phyloP scores from a whole-genome alignment of 805 yeast species.

The Metschnikowia vanudenii region DNA sequence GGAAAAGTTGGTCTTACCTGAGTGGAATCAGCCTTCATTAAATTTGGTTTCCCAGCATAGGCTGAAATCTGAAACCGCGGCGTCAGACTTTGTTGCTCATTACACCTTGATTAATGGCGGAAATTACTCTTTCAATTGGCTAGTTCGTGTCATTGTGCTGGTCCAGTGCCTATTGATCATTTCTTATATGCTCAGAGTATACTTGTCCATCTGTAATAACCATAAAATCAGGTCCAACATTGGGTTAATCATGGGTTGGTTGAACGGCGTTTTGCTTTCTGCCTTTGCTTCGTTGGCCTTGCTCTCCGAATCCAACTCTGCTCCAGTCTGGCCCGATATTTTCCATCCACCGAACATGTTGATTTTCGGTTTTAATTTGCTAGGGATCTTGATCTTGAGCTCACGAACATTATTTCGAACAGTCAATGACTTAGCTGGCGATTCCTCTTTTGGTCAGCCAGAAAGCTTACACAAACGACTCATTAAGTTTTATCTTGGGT shows the following conservation, averaged over 20 bases:
- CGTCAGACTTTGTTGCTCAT: neutral
- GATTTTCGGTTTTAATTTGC: slow-evolving; percentile 23
- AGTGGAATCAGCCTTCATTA: neutral
- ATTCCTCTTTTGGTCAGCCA: slow-evolving; percentile 20
- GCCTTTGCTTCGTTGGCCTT: slow-evolving; percentile 29
- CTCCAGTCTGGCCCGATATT: slow-evolving; percentile 9
- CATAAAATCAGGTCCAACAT: slow-evolving; percentile 35
- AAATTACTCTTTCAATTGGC: slow-evolving; percentile 1
- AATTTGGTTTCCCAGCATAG: neutral
- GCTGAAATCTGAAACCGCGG: neutral
- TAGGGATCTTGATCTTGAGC: slow-evolving; percentile 28
- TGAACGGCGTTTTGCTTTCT: slow-evolving; percentile 25
- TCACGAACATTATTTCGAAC: slow-evolving; percentile 30
- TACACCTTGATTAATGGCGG: slow-evolving; percentile 1
- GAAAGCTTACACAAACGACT: slow-evolving; percentile 27
- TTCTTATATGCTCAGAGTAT: slow-evolving; percentile 21
- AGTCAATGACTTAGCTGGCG: slow-evolving; percentile 29
- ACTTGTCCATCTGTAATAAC: slow-evolving; percentile 32
- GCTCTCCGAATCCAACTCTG: slow-evolving; percentile 22
- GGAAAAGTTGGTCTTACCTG: neutral
- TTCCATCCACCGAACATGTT: slow-evolving; percentile 16
- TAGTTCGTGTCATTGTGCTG: neutral
- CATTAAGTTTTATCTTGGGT: slow-evolving; percentile 31
- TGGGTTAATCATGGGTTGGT: slow-evolving; percentile 40
- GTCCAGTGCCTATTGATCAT: slow-evolving; percentile 7